A percentile compares a stretch with the other conserved stretches of the same genome.
phyloP scores from a whole-genome alignment of 257 asterid species.

The Datura wrightii region DNA sequence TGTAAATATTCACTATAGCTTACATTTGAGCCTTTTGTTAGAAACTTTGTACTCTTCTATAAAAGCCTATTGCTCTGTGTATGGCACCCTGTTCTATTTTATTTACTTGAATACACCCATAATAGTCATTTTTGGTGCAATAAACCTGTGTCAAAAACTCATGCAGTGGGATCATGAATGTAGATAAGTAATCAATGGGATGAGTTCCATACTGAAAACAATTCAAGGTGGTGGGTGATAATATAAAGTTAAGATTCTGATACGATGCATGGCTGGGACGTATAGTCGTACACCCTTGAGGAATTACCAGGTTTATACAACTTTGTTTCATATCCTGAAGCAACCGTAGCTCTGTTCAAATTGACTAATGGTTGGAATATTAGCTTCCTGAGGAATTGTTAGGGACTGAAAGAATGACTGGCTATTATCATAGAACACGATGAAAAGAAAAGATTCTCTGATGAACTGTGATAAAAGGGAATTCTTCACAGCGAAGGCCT shows the following conservation, averaged over 20 bases:
- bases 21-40: conserved; percentile 17
- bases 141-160: conserved; percentile 21
- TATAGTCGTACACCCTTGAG: not conserved
- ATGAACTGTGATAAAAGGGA: conserved; percentile 21
- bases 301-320: conserved; percentile 1
- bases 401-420: not conserved
- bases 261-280: conserved; percentile 17
- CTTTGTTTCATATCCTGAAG: not conserved
- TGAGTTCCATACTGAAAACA: not conserved
- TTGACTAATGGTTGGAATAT: too few species aligned
- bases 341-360: not conserved
- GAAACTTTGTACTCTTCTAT: conserved; percentile 22
- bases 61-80: not conserved
- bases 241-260: not conserved
- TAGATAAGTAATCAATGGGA: not conserved
- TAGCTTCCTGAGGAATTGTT: not conserved
- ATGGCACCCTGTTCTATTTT: not conserved
- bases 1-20: not conserved
- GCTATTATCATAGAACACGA: conserved; percentile 22
- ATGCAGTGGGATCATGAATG: not conserved
- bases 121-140: not conserved
- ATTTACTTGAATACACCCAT: not conserved
- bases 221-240: conserved; percentile 4
- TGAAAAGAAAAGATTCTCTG: not conserved
- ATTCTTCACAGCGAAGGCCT: not conserved